Conservation (phyloP, 2,329 filamentous ascomycete genomes). For the Emericellopsis cladophorae region DNA sequence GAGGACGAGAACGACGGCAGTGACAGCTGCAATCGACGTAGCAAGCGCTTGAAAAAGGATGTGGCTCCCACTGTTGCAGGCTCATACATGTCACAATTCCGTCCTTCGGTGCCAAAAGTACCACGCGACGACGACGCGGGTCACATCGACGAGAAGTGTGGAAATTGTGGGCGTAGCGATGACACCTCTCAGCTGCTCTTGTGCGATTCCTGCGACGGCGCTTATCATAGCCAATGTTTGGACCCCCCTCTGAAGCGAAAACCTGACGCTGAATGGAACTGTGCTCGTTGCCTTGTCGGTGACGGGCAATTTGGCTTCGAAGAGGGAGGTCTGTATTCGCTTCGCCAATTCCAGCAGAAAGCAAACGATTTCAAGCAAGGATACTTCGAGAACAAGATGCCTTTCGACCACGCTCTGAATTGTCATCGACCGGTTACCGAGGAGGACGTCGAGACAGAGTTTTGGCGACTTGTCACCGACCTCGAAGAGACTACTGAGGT, state of each 20-base stretch:
- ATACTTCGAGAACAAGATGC: constrained; percentile 87
- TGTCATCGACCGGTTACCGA: constrained; percentile 74
- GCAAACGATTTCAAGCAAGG: constrained; percentile 89
- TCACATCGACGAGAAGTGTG: constrained; percentile 55
- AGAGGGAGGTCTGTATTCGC: constrained; percentile 87
- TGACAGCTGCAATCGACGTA: constrained; percentile 63
- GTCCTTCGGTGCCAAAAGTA: constrained; percentile 61
- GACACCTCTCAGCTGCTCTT: constrained; percentile 58
- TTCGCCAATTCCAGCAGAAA: constrained; percentile 93
- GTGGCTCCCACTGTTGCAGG: constrained; percentile 77
- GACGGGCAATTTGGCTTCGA: constrained; percentile 97
- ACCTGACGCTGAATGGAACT: constrained; percentile 89
- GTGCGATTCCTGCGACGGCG: constrained; percentile 86
- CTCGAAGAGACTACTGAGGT: constrained; percentile 94
- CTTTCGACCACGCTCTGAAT: constrained; percentile 73
- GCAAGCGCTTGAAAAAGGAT: constrained; percentile 81
- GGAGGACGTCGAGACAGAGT: constrained; percentile 91
- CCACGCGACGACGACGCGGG: constrained; percentile 37
- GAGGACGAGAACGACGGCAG: constrained; percentile 41
- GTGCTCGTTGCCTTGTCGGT: constrained; percentile 84
- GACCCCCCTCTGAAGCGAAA: constrained; percentile 71
- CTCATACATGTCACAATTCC: constrained; percentile 91
- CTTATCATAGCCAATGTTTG: constrained; percentile 76
- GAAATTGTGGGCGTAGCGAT: constrained; percentile 72
- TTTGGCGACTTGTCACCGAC: constrained; percentile 90